Evolutionary conservation across 805 yeast genomes (phyloP).

Genomic region (Ascoidea asiatica): DNA sequence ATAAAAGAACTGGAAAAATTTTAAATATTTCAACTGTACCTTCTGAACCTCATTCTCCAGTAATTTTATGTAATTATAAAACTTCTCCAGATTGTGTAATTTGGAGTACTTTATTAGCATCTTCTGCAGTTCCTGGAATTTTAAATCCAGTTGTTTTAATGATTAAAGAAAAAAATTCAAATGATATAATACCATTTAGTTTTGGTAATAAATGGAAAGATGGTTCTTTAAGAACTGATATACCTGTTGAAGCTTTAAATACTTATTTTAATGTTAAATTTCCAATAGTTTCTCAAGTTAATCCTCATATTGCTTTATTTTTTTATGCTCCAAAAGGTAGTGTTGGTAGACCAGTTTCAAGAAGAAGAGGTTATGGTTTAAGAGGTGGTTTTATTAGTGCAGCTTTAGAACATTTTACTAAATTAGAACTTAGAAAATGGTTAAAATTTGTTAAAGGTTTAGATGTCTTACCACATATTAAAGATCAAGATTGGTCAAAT

Average conservation of each 20-base stretch:
- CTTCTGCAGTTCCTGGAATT: slow-evolving; percentile 76
- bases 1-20: slow-evolving; percentile 51
- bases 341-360: slow-evolving; percentile 65
- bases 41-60: slow-evolving; percentile 72
- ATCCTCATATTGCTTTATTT: slow-evolving; percentile 68
- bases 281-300: slow-evolving; percentile 68
- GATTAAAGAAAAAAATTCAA: slow-evolving; percentile 37
- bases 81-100: slow-evolving; percentile 72
- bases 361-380: slow-evolving; percentile 39
- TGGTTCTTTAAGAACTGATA: slow-evolving; percentile 68
- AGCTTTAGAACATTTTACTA: slow-evolving; percentile 55
- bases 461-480: slow-evolving; percentile 51
- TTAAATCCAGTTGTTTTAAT: slow-evolving; percentile 67
- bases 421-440: slow-evolving; percentile 71
- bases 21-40: slow-evolving; percentile 71
- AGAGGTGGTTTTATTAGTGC: slow-evolving; percentile 71
- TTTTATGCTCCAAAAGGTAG: slow-evolving; percentile 71
- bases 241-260: slow-evolving; percentile 62
- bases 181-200: slow-evolving; percentile 45
- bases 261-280: slow-evolving; percentile 66
- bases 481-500: slow-evolving; percentile 73
- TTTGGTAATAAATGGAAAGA: slow-evolving; percentile 70
- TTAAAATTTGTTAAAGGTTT: slow-evolving; percentile 48
- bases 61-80: slow-evolving; percentile 59
- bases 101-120: slow-evolving; percentile 69